Base-by-base conservation (phyloP, 2,329 filamentous ascomycete genomes). In the Phialocephala sp. region DNA sequence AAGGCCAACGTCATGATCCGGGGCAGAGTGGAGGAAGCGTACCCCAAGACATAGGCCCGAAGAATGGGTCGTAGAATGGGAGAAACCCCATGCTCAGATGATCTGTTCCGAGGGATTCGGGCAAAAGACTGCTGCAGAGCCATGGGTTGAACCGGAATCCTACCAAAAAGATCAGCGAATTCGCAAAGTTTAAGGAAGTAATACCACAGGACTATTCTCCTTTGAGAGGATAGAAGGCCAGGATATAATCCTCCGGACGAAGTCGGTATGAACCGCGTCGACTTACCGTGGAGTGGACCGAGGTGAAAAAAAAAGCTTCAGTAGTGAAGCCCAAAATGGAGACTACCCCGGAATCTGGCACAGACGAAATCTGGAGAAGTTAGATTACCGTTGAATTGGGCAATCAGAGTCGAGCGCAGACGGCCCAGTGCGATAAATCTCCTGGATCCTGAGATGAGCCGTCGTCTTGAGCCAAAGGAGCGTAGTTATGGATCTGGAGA, bases 31-130 rank as follows among this genome's bases (percentile, higher is more conserved):
- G 83, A 80, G 60, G 86, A 88, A 20, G 82, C 83, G 78, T 89
- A 89, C 36, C 87, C 87, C 39, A 89, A 72, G 15, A 87, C 73
- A 75, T 87, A 90, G 56, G 87, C 87, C 65, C 86, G 83, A 62
- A 87, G 72, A 27, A 87, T 76, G 18, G 87, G 87, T 60, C 84
- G 82, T 37, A 89, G 76, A 47, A 81, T 67, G 14, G 83, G 79
- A 36, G 86, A 85, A 54, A 88, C 61, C 8, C 37, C 59, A 75
- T 67, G 69, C 70, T 45, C 73, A 68, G 68, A 45, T 37, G 58
- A 76, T 72, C 69, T 77, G 72, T 64, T 69, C 67, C 59, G 52
- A 24, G 62, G 45, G n/a, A 59, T 32, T 54, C 18, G 50, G 14
- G 57, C 14, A 12, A 63, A 52, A 12, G 41, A 39, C 35, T 62